Evolutionary conservation across 192 early-diverging fungal genomes (phyloP), one percentile per base, ranked within the genome.

Genomic region (Coemansia sp.): DNA sequence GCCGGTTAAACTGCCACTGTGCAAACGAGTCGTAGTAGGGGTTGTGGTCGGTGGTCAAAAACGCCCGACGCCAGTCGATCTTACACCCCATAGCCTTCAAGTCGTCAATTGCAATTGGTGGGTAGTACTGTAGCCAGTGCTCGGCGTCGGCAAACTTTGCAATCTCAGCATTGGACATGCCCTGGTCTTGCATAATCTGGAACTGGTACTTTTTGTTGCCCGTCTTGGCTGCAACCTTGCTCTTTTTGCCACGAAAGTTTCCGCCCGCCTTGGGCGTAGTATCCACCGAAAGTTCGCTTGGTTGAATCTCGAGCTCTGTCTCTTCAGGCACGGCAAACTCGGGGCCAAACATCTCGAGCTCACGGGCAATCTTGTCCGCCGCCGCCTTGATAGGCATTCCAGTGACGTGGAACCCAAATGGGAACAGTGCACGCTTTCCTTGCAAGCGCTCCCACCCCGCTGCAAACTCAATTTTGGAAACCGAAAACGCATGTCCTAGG

Each of bases 11-110:
- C 73, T 99, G 97, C 97, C 97, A 99, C 43, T 91, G 90, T 18
- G 97, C 88, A 80, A 99, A 99, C 14, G 92, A 90, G 76, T 99
- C 97, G 72, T 97, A 99, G 86, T 93, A 99, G 39, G 94, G 94
- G 69, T 99, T 99, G 64, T 88, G 85, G 66, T 98, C 95, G 27
- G 97, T 99, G 62, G 97, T 99, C 72, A 99, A 88, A 83, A 99
- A 99, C 8, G 91, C 90, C 54, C 97, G 88, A 61, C 97, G 89
- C 94, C 92, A 95, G 83, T 99, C 97, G 54, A 96, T 86, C 75
- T 90, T 92, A 74, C 81, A 84, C 32, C 88, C 90, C 73, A 93
- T 74, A 23, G 84, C 76, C 53, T 89, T 90, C 56, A 92, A 68
- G 69, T 97, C 94, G 39, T 73, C 76, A 37, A 92, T 90, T 26